Evolutionary conservation across 2,329 filamentous ascomycete species (phyloP), one percentile per base, ranked within the genome.

Genomic region (Neobulgaria alba): DNA sequence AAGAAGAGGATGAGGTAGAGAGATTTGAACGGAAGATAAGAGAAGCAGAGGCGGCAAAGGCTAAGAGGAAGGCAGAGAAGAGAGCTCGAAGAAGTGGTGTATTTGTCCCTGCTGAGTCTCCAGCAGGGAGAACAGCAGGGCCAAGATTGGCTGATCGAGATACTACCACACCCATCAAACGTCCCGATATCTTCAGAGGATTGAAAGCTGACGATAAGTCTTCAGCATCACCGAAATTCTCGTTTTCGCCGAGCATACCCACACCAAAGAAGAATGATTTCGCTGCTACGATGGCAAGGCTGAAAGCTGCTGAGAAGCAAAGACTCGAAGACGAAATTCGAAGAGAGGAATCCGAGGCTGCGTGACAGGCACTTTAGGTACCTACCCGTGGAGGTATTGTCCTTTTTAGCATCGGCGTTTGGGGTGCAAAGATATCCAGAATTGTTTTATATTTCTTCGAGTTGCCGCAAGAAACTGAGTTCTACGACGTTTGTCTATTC

Each of bases 291-390:
- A 66, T 77, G 62, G 77, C 72, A 45, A 66, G 73, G 41, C 49
- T 79, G 30, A 71, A 72, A 48, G 74, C 69, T 41, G 73, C 73
- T 17, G 73, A 78, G 56, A 68, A 65, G 42, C 67, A 64, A 50
- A 64, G 65, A 21, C 46, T 73, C 10, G 72, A 73, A 46, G 72
- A 75, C 38, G 67, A 77, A 47, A 65, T 73, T 40, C 56, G 62
- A 32, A 65, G 64, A 50, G 36, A 67, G 46, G 71, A 73, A 37
- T 57, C 59, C 31, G 65, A 68, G 41, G 63, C 59, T 4, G 63
- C 62, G 3, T 59, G 38, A 47, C 48, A n/a, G n/a, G n/a, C n/a
- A n/a, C n/a, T n/a, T n/a, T n/a, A n/a, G n/a, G n/a, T n/a, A n/a
- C n/a, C n/a, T n/a, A n/a, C n/a, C n/a, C n/a, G n/a, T n/a, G 30